Evolutionary conservation across 805 yeast species (phyloP).

Genomic region (Kuraishia cidri): DNA sequence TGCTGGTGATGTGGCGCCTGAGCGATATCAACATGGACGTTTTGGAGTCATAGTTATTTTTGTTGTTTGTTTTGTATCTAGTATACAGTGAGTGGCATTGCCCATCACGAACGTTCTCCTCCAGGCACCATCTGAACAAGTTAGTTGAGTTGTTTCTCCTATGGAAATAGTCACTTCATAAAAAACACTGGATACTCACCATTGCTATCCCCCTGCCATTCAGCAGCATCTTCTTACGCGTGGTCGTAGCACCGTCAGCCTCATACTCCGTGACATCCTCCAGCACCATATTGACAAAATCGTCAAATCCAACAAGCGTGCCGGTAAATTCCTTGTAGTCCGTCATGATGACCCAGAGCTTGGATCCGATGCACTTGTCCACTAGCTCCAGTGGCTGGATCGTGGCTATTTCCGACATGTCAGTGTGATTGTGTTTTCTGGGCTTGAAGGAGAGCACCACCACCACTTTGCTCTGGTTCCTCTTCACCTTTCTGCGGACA

Average conservation of each 20-base stretch:
- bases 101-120: too few relatives aligned
- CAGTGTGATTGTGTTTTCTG: too few relatives aligned
- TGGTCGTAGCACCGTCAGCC: conserved; percentile 32
- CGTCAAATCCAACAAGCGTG: conserved; percentile 86
- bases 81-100: too few relatives aligned
- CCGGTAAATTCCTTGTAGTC: conserved; percentile 77
- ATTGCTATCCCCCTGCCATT: conserved; percentile 69
- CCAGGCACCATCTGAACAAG: not conserved
- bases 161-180: not conserved
- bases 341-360: conserved; percentile 63
- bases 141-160: not conserved
- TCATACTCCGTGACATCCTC: conserved; percentile 64
- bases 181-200: too few relatives aligned
- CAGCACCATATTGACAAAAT: conserved; percentile 85
- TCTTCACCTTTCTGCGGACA: too few relatives aligned
- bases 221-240: conserved; percentile 50
- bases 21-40: conserved; percentile 49
- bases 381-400: conserved; percentile 76
- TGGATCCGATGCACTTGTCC: conserved; percentile 78
- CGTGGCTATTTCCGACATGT: conserved; percentile 5
- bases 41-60: conserved; percentile 17
- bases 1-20: conserved; percentile 69
- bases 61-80: too few relatives aligned
- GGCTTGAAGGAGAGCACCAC: too few relatives aligned
- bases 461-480: too few relatives aligned